phyloP scores from a whole-genome alignment of 371 early-diverging fungal genomes.

The Mycotypha africana region DNA sequence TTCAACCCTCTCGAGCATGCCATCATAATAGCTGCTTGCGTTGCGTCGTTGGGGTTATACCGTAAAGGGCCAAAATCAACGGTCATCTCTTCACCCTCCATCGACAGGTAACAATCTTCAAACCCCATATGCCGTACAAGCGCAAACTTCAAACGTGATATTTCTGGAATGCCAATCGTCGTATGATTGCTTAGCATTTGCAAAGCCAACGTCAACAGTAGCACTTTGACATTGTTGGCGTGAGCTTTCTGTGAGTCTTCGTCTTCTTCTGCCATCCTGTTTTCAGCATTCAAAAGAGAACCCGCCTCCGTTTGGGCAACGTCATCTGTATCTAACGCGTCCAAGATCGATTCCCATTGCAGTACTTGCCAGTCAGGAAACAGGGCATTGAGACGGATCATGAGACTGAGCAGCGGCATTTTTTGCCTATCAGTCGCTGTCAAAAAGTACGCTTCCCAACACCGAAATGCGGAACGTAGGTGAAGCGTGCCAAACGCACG shows the following conservation, averaged over 20 bases:
- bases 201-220: slow-evolving; percentile 41
- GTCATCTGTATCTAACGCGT: slow-evolving; percentile 32
- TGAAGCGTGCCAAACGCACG: slow-evolving; percentile 40
- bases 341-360: slow-evolving; percentile 47
- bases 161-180: slow-evolving; percentile 27
- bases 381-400: slow-evolving; percentile 43
- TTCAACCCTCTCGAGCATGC: slow-evolving; percentile 40
- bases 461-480: slow-evolving; percentile 44
- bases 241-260: slow-evolving; percentile 14
- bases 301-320: slow-evolving; percentile 22
- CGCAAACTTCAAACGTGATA: slow-evolving; percentile 35
- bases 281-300: neutral
- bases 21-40: slow-evolving; percentile 31
- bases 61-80: slow-evolving; percentile 31
- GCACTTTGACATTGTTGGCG: slow-evolving; percentile 34
- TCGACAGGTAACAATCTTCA: slow-evolving; percentile 27
- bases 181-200: slow-evolving; percentile 48
- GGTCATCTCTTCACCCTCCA: slow-evolving; percentile 25
- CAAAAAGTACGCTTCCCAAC: slow-evolving; percentile 53
- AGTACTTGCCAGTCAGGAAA: slow-evolving; percentile 54
- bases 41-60: slow-evolving; percentile 28
- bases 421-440: slow-evolving; percentile 35
- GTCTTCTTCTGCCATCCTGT: neutral
- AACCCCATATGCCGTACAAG: slow-evolving; percentile 41
- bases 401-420: slow-evolving; percentile 31